Percentiles rank a stretch among this genome's conserved stretches.
Conservation (phyloP, 1,284 basidiomycete species). For the Anthracocystis walkeri region DNA sequence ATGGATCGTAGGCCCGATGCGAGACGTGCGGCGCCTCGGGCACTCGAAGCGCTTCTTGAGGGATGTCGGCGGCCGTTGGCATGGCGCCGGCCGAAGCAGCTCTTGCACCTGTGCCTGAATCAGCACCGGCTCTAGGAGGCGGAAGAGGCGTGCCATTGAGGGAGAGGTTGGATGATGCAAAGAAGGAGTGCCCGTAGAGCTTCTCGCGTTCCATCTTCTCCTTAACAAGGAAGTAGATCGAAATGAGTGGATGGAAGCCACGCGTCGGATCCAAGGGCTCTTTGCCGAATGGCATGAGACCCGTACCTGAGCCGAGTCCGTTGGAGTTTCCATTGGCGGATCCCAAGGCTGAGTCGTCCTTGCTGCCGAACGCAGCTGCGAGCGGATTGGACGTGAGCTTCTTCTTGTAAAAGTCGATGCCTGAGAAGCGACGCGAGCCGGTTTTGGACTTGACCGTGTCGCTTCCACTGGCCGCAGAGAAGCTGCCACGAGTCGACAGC, state of each 20-base stretch:
- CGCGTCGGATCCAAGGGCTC: conserved; percentile 82
- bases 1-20: conserved; percentile 54
- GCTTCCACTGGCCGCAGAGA: conserved; percentile 15
- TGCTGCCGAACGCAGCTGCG: conserved; percentile 51
- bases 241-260: conserved; percentile 93
- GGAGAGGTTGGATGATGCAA: conserved; percentile 87
- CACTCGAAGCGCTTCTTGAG: conserved; percentile 62
- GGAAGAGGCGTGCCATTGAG: conserved; percentile 56
- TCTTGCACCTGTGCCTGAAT: conserved; percentile 21
- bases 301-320: conserved; percentile 50
- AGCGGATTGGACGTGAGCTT: conserved; percentile 74
- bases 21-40: conserved; percentile 65
- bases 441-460: conserved; percentile 54
- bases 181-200: conserved; percentile 91
- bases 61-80: conserved; percentile 68
- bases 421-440: conserved; percentile 78
- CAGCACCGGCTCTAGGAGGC: conserved; percentile 14
- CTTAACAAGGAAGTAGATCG: conserved; percentile 93
- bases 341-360: conserved; percentile 39
- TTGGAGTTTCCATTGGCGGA: conserved; percentile 36
- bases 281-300: conserved; percentile 54
- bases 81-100: conserved; percentile 46
- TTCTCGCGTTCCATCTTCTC: conserved; percentile 95
- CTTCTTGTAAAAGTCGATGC: conserved; percentile 92
- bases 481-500: conserved; percentile 34